Evolutionary conservation across 2,329 filamentous ascomycete genomes (phyloP), one percentile per base, ranked within the genome.

Genomic region (Emergomyces pasteurianus): DNA sequence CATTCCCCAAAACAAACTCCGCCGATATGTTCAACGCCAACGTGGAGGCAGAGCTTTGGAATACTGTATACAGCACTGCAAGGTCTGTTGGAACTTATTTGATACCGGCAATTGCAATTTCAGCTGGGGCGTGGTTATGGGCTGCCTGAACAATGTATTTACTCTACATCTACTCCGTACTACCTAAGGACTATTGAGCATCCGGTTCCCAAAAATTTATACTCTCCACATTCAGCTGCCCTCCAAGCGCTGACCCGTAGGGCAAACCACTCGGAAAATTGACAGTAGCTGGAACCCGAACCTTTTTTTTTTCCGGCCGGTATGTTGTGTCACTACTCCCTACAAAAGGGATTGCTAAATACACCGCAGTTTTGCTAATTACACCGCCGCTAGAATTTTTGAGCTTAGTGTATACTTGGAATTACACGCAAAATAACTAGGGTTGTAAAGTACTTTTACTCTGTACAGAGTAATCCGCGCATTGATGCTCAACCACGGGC

Each of bases 1-100:
- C 77, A 58, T 81, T 81, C 69, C 80, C 80, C 31, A 52, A 60
- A 16, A 54, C 53, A 42, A 60, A 60, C 75, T 14, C 68, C 73
- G 16, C 74, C 74, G 18, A 74, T 57, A 57, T 57, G 55, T 57
- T 57, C n/a, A 57, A 57, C 40, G 42, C 38, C 26, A 46, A 43
- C 16, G 55, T 57, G 55, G 55, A 57, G 40, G 23, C 40, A 34
- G 55, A 57, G 21, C n/a, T 57, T 7, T 57, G 38, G 55, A 46
- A 43, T 21, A 57, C 40, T 7, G 38, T 57, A 10, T 34, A 16
- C 26, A 40, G 38, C 16, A 31, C 55, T 26, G 16, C 42, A 18
- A 57, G 34, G 40, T 57, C 18, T n/a, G 12, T 47, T 36, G 55
- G 55, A 8, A 34, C 26, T 6, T 57, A 57, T 57, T n/a, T 57